Percentiles rank a stretch among this genome's conserved stretches.
These are phyloP conservation scores for Fusarium staphyleae DNA, from an alignment of 2,329 filamentous ascomycete species.

Conservation along the genomic window DNA sequence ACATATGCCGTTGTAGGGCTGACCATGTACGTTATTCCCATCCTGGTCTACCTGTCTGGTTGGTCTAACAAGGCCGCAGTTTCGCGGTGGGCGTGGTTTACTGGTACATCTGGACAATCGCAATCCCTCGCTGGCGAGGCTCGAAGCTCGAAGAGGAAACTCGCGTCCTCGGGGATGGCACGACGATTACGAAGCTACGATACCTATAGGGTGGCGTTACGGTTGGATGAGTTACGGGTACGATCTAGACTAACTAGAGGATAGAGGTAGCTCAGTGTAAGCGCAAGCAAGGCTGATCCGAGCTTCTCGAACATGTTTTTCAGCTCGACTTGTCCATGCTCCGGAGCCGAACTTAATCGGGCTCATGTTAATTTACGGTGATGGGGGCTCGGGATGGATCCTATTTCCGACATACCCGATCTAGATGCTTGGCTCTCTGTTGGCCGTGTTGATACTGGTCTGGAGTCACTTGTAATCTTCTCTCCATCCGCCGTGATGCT, in stretches of 20 bases:
- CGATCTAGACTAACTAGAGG: neutral
- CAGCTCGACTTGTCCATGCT: too few relatives aligned
- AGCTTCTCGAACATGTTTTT: too few relatives aligned
- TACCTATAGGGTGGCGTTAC: constrained; percentile 10
- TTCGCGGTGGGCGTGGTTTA: constrained; percentile 66
- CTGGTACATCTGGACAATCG: constrained; percentile 72
- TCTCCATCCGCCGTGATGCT: too few relatives aligned
- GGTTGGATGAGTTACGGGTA: neutral
- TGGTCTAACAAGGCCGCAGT: constrained; percentile 45
- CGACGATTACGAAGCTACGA: constrained; percentile 66
- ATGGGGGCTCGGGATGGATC: neutral
- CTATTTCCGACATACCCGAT: too few relatives aligned
- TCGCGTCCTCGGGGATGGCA: constrained; percentile 70
- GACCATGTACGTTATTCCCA: constrained; percentile 54
- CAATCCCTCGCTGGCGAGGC: constrained; percentile 64
- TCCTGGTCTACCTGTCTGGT: neutral
- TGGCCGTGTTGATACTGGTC: too few relatives aligned
- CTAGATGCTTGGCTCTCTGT: too few relatives aligned
- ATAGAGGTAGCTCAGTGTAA: neutral
- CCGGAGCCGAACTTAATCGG: neutral
- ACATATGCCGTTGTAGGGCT: constrained; percentile 62
- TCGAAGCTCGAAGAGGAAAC: constrained; percentile 69
- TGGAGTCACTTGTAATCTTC: too few relatives aligned
- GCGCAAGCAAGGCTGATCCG: too few relatives aligned
- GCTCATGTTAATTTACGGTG: neutral